These are phyloP conservation scores for Clathrus columnatus DNA, from an alignment of 768 basidiomycete genomes.

Conservation along the genomic window DNA sequence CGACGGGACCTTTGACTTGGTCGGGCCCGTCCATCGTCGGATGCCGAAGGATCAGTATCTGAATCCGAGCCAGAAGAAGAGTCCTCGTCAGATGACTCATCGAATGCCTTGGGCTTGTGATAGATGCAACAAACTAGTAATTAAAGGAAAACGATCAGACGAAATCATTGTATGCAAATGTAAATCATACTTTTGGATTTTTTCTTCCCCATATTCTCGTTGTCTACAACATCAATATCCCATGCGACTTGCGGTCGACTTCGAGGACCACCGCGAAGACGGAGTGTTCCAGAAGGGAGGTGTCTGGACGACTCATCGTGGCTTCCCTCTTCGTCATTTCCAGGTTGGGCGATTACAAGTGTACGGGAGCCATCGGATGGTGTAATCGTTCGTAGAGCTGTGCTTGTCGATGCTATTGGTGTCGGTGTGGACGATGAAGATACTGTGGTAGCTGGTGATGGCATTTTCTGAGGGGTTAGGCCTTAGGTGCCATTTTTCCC, in stretches of 20 bases:
- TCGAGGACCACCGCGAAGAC: constrained; percentile 46
- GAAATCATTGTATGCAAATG: background rate
- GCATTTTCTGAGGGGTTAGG: background rate
- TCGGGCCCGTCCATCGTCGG: constrained; percentile 9
- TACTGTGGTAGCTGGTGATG: constrained; percentile 68
- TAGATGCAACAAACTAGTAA: constrained; percentile 93
- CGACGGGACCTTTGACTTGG: constrained; percentile 14
- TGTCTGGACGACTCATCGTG: constrained; percentile 16
- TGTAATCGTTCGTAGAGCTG: constrained; percentile 13
- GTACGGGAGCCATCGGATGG: constrained; percentile 28
- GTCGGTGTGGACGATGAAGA: constrained; percentile 95
- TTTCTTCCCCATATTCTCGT: constrained; percentile 83
- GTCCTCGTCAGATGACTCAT: constrained; percentile 67
- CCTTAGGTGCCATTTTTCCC: background rate
- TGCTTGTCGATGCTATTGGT: constrained; percentile 92
- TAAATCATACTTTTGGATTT: constrained; percentile 78
- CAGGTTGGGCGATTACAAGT: constrained; percentile 26
- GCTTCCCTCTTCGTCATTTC: constrained; percentile 17
- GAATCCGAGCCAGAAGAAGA: constrained; percentile 47
- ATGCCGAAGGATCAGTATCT: constrained; percentile 22
- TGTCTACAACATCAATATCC: constrained; percentile 82
- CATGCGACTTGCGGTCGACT: constrained; percentile 61
- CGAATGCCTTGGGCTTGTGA: constrained; percentile 69
- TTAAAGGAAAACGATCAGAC: background rate
- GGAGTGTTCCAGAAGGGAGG: constrained; percentile 41